phyloP scores from a whole-genome alignment of 164 flowering plant genomes.

The Echeveria elegans region DNA sequence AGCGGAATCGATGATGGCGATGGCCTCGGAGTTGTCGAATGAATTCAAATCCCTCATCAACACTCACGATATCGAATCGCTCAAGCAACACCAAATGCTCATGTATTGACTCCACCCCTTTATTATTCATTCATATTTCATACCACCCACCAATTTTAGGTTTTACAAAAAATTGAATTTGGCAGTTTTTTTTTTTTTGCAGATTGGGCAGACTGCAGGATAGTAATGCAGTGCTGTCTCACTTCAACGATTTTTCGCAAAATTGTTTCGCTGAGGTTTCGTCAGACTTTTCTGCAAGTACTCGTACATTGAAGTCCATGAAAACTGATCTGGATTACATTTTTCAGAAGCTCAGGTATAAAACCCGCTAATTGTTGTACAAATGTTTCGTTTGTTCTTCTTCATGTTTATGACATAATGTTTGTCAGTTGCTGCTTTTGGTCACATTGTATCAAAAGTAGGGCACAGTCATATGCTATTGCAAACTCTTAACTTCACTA shows the following conservation, averaged over 20 bases:
- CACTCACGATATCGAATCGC: slow-evolving; percentile 37
- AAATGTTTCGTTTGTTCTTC: background rate
- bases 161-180: too few species aligned
- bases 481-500: too few species aligned
- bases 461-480: too few species aligned
- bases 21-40: slow-evolving; percentile 37
- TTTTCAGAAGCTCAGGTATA: slow-evolving; percentile 82
- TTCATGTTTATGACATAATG: background rate
- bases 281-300: slow-evolving; percentile 51
- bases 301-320: slow-evolving; percentile 73
- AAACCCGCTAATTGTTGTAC: too few species aligned
- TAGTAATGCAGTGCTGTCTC: slow-evolving; percentile 89
- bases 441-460: too few species aligned
- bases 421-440: background rate
- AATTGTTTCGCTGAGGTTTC: slow-evolving; percentile 65
- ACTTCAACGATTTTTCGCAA: slow-evolving; percentile 81
- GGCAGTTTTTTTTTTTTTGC: slow-evolving; percentile 6
- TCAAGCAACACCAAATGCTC: slow-evolving; percentile 62
- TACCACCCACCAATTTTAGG: too few species aligned
- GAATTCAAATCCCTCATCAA: slow-evolving; percentile 64
- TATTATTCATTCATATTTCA: background rate
- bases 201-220: slow-evolving; percentile 97
- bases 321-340: slow-evolving; percentile 90
- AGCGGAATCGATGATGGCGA: slow-evolving; percentile 17
- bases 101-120: slow-evolving; percentile 31